Evolutionary conservation across 2,329 filamentous ascomycete species (phyloP), one percentile per base, ranked within the genome.

Genomic region (Fusarium redolens): DNA sequence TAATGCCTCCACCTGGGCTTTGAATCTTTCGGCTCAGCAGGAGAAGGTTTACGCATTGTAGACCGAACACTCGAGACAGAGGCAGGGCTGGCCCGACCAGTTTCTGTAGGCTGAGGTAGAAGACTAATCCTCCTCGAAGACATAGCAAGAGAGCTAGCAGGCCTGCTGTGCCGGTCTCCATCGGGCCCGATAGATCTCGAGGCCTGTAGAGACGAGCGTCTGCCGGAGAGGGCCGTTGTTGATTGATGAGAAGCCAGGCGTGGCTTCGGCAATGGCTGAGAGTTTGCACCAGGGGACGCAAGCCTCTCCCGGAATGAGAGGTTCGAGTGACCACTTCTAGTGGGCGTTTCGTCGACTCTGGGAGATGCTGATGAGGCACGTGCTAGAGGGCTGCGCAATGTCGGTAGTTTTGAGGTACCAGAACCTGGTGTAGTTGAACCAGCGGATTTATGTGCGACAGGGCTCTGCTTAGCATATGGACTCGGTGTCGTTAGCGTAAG

Each of bases 401-500:
- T 82, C 4, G 88, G 87, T 30, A 90, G 79, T 73, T 81, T 87
- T 15, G 88, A 87, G 47, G 76, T 78, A 17, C 80, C 80, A 5
- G 84, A 85, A 13, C 79, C 77, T 1, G 85, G 82, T 11, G 83
- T 83, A 17, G 85, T 69, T 3, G 85, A 83, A 1, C 86, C 86
- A 31, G 77, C 73, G 4, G 86, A 84, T 41, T 84, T 83, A 15
- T 81, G 77, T 5, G 81, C 77, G n/a, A 78, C 81, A 7, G 85
- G 82, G 1, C 84, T 83, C 52, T 75, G 82, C 75, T 84, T 88
- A 9, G 86, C 81, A 68, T 89, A 89, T 0, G 89, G 87, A 69
- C 87, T 90, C 0, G 90, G 89, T 3, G 89, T 89, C 11, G 88
- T 90, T 48, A 89, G 81, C 40, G 82, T 88, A 15, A 92, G 81